Percentiles rank a stretch among this genome's conserved stretches.
phyloP scores from a whole-genome alignment of 352 stramenopile genomes.

The Blastocystis sp. region DNA sequence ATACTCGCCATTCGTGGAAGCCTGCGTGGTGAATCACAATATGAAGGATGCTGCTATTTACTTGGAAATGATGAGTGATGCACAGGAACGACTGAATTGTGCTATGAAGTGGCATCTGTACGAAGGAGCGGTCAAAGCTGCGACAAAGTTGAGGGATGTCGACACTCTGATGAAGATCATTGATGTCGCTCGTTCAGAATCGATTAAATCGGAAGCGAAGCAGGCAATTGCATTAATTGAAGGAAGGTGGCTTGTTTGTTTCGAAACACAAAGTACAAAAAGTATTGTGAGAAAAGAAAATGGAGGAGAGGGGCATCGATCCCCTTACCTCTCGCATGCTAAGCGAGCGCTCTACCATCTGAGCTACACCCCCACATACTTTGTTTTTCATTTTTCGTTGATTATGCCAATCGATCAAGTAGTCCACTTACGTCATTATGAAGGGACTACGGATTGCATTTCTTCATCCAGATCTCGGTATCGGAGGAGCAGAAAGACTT shows the following conservation, averaged over 20 bases:
- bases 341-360: conserved; percentile 61
- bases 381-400: not conserved
- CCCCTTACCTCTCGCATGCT: conserved; percentile 61
- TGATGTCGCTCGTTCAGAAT: not conserved
- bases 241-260: conserved; percentile 36
- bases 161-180: conserved; percentile 35
- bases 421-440: not conserved
- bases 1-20: conserved; percentile 44
- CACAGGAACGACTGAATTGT: not conserved
- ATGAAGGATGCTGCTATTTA: not conserved
- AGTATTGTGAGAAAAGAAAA: not conserved
- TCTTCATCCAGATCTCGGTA: conserved; percentile 93
- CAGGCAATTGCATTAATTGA: conserved; percentile 31
- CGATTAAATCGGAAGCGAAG: not conserved
- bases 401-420: not conserved
- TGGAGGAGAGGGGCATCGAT: conserved; percentile 60
- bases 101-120: conserved; percentile 46
- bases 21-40: conserved; percentile 27
- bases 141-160: not conserved
- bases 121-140: not conserved
- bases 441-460: conserved; percentile 65
- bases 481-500: conserved; percentile 88
- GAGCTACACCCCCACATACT: conserved; percentile 41
- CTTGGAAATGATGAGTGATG: conserved; percentile 27
- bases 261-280: not conserved